phyloP scores from a whole-genome alignment of 257 asterid species.

The Lycium barbarum region DNA sequence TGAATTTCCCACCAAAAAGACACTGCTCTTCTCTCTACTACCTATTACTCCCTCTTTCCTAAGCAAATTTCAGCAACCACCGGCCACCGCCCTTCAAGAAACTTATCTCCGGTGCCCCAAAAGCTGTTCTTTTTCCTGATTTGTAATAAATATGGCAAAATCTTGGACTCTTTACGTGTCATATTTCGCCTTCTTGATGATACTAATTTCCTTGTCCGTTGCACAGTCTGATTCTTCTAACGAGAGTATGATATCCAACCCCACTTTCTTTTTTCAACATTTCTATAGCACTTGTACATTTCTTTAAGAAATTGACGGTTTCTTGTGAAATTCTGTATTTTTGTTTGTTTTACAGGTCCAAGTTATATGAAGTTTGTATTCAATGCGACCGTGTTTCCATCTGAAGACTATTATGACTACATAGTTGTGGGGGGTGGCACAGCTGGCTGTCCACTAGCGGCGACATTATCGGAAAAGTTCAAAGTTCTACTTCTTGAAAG shows the following conservation, averaged over 20 bases:
- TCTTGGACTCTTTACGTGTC: constrained; percentile 27
- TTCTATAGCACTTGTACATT: background rate
- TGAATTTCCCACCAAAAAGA: constrained; percentile 75
- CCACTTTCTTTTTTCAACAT: background rate
- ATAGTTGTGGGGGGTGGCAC: constrained; percentile 91
- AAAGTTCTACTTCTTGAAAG: constrained; percentile 86
- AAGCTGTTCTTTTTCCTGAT: background rate
- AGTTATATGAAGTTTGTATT: constrained; percentile 54
- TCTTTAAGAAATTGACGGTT: background rate
- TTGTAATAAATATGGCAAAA: constrained; percentile 41
- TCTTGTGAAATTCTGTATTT: background rate
- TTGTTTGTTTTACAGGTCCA: constrained; percentile 54
- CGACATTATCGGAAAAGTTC: constrained; percentile 68
- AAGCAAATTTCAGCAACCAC: background rate
- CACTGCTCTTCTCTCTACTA: constrained; percentile 40
- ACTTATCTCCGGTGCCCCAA: background rate
- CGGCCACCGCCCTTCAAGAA: background rate
- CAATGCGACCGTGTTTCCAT: constrained; percentile 72
- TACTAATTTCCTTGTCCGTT: constrained; percentile 45
- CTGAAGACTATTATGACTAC: constrained; percentile 61
- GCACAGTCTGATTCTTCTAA: constrained; percentile 55
- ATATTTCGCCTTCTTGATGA: constrained; percentile 38
- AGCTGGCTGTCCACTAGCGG: constrained; percentile 91
- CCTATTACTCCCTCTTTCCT: background rate
- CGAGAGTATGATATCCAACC: constrained; percentile 51